Base-by-base conservation (phyloP, 345 rosid genomes). In the Corchorus olitorius region DNA sequence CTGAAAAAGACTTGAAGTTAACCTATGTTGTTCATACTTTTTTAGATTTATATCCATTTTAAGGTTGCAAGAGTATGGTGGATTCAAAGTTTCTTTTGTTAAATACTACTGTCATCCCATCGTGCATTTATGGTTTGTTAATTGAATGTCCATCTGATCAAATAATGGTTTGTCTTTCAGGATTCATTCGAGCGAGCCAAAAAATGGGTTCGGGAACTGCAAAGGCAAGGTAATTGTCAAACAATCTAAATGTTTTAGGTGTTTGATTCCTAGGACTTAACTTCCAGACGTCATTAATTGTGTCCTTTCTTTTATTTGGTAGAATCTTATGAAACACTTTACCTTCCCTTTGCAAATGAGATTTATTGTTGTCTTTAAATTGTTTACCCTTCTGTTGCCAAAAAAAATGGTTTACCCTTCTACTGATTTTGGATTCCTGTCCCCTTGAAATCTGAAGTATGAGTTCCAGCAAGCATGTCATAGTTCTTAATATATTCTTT, bases 131-230 rank as follows among this genome's bases (percentile, higher is more conserved):
- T 62, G 46, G 19, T 34, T 3, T 52, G 58, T 17, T 76, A 39
- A 75, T 20, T 22, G 70, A 19, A 33, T 5, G 61, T 20, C 64
- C 33, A 15, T 53, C 6, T 54, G 73, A 37, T 41, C 35, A 72
- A 58, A 37, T 46, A 46, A 39, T 37, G 48, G 37, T 74, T 50
- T 27, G 59, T 35, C 1, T 46, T 45, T 70, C 55, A 77, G 80
- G 80, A 77, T 1, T 76, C 79, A 15, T 76, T 76, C 35, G 58
- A 56, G 69, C 79, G 79, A 16, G 79, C 75, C 33, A 59, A 69
- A 34, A 76, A 76, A 68, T 76, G 79, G 79, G 68, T 76, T 58
- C 58, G 10, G 15, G 79, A 76, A 46, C 74, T 76, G 59, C 79
- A 76, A 45, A 46, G 79, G 46, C 79, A 70, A 69, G 79, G 79